Evolutionary conservation across 192 early-diverging fungal genomes (phyloP).

Genomic region (Coemansia sp.): DNA sequence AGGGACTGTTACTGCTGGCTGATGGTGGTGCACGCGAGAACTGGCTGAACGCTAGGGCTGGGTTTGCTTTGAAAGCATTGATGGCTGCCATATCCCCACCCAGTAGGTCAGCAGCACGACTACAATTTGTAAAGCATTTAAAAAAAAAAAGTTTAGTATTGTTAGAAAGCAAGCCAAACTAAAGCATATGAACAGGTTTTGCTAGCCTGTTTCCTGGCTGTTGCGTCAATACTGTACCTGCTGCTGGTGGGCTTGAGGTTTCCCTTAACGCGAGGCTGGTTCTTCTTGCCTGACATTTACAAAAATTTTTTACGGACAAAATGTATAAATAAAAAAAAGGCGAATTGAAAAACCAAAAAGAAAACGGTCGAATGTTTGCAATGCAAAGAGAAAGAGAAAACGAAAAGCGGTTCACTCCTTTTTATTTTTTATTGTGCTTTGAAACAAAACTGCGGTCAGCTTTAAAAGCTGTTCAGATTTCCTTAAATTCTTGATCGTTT

Average conservation of each 20-base stretch:
- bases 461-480: too few species aligned
- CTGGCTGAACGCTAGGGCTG: conserved; percentile 67
- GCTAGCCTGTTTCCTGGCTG: too few species aligned
- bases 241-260: conserved; percentile 83
- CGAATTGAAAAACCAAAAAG: conserved; percentile 1
- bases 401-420: not conserved
- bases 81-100: conserved; percentile 40
- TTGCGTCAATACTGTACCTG: conserved; percentile 61
- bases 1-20: not conserved
- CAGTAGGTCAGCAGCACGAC: conserved; percentile 47
- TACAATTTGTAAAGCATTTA: conserved; percentile 5
- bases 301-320: not conserved
- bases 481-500: too few species aligned
- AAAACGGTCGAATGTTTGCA: not conserved
- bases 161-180: too few species aligned
- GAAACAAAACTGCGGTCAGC: too few species aligned
- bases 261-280: conserved; percentile 76
- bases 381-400: conserved; percentile 1
- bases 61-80: conserved; percentile 56
- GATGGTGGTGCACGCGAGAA: conserved; percentile 55
- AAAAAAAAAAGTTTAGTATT: not conserved
- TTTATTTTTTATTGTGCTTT: too few species aligned
- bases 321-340: not conserved
- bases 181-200: too few species aligned
- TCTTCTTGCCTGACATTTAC: conserved; percentile 54